Percentiles rank a stretch among this genome's conserved stretches.
These are phyloP conservation scores for Pythium phragmitis DNA, from an alignment of 352 stramenopile genomes.

Conservation along the genomic window DNA sequence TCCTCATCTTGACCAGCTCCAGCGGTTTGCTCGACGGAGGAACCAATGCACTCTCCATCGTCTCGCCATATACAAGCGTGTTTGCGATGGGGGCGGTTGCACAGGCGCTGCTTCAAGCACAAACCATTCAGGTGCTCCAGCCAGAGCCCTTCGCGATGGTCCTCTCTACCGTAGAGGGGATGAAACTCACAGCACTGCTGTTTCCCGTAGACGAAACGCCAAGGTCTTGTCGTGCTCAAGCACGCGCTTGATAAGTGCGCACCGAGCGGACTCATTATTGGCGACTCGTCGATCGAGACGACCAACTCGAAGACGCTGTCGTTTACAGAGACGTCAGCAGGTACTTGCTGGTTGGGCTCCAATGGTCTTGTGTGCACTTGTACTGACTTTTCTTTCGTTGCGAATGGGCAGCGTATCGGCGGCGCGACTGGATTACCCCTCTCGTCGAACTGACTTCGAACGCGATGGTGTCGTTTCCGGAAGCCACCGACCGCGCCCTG, in stretches of 20 bases:
- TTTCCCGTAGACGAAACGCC: conserved; percentile 9
- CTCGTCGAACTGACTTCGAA: conserved; percentile 65
- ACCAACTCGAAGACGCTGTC: background rate
- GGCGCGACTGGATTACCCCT: conserved; percentile 53
- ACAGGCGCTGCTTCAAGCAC: conserved; percentile 19
- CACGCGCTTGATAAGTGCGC: conserved; percentile 5
- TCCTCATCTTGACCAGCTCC: background rate
- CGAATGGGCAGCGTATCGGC: conserved; percentile 31
- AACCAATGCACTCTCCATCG: conserved; percentile 7
- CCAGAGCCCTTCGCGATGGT: too few relatives aligned
- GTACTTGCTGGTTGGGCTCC: background rate
- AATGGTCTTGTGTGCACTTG: background rate
- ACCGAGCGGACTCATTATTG: conserved; percentile 3
- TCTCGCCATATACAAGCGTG: conserved; percentile 46
- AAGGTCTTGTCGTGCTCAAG: conserved; percentile 16
- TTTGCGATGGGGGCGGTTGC: conserved; percentile 32
- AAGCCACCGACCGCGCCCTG: conserved; percentile 38
- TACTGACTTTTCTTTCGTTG: background rate
- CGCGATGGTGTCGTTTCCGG: conserved; percentile 64
- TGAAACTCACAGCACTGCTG: background rate
- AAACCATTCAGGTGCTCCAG: conserved; percentile 13
- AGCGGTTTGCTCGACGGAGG: background rate
- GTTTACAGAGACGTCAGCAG: conserved; percentile 8
- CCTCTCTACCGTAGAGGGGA: too few relatives aligned
- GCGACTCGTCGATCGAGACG: too few relatives aligned